Percentiles rank a stretch among this genome's conserved stretches.
Evolutionary conservation across 306 rosid genomes (phyloP).

Genomic region (Cucumis melo): DNA sequence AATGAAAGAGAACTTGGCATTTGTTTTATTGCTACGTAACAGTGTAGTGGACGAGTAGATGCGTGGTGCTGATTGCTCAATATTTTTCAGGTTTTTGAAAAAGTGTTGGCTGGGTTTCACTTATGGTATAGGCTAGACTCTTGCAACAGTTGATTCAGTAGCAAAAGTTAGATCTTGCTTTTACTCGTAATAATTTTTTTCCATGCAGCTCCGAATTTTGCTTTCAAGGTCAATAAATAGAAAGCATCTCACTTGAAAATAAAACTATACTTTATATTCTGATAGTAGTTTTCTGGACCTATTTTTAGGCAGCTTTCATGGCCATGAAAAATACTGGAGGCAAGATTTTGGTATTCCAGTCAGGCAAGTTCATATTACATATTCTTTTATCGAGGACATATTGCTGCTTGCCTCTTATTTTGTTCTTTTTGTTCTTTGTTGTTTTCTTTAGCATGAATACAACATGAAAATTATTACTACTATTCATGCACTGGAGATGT

Average conservation of each 20-base stretch:
- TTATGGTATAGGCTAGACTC: neutral
- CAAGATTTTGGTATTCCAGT: conserved; percentile 85
- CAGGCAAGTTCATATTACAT: conserved; percentile 48
- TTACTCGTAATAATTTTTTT: neutral
- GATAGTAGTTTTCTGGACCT: conserved; percentile 3
- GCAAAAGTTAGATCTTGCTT: neutral
- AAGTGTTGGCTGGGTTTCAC: neutral
- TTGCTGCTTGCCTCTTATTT: neutral
- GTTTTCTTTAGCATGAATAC: neutral
- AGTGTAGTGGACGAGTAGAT: neutral
- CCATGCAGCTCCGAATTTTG: neutral
- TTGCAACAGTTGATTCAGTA: neutral
- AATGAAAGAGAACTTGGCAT: neutral
- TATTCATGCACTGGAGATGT: neutral
- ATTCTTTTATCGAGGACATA: neutral
- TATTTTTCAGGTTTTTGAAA: neutral
- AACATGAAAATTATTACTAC: neutral
- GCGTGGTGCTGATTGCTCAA: neutral
- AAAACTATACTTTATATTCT: neutral
- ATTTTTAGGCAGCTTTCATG: conserved; percentile 73
- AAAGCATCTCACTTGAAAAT: neutral
- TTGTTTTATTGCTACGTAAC: neutral
- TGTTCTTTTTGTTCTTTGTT: neutral
- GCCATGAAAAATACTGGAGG: conserved; percentile 95
- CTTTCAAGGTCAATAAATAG: neutral